Conservation (phyloP, 2,329 filamentous ascomycete genomes). For the Diaporthe sp. region DNA sequence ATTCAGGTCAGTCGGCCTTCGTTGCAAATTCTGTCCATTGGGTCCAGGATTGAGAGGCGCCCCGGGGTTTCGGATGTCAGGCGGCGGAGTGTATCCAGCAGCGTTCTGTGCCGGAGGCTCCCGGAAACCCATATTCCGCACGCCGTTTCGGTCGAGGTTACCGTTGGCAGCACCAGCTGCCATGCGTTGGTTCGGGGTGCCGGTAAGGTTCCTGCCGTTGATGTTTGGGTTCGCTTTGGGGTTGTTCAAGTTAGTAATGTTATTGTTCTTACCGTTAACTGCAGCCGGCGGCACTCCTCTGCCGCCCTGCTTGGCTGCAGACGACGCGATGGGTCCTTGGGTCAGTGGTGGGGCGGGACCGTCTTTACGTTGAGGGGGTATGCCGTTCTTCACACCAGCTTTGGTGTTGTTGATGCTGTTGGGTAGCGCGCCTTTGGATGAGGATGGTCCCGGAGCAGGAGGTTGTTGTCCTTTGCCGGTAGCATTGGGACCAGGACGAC, state of each 20-base stretch:
- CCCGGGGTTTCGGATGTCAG: background rate
- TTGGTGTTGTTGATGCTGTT: background rate
- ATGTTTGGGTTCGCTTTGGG: constrained; percentile 1
- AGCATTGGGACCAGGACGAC: constrained; percentile 10
- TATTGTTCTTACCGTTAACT: background rate
- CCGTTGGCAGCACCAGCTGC: constrained; percentile 3
- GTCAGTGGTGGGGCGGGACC: background rate
- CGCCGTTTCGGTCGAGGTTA: background rate
- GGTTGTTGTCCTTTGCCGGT: constrained; percentile 6
- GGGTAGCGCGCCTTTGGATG: constrained; percentile 7
- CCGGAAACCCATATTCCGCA: constrained; percentile 17
- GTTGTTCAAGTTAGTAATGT: constrained; percentile 4
- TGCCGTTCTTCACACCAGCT: constrained; percentile 6
- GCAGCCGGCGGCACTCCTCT: background rate
- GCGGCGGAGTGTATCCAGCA: constrained; percentile 2
- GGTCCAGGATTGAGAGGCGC: background rate
- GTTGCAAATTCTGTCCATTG: background rate
- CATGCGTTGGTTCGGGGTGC: background rate
- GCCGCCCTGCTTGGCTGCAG: background rate
- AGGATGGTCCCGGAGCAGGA: background rate
- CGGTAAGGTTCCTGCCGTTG: background rate
- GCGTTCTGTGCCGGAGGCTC: background rate
- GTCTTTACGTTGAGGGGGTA: background rate
- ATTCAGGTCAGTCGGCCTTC: background rate
- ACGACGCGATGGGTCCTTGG: background rate